These are phyloP conservation scores for Casuarina equisetifolia DNA, from an alignment of 306 rosid species.

Conservation along the genomic window DNA sequence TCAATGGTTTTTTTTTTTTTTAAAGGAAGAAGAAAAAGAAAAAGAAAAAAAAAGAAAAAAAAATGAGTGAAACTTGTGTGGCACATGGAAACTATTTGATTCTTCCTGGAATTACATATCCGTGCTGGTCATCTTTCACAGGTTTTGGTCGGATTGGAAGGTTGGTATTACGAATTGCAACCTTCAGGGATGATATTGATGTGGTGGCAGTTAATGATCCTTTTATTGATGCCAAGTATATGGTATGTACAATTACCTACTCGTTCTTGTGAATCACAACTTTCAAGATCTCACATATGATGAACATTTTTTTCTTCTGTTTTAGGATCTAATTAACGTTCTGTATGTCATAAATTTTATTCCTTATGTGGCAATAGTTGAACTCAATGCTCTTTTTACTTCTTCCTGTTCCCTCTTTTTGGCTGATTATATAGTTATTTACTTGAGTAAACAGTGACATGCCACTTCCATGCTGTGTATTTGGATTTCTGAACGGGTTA, in stretches of 20 bases:
- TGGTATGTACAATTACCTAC: conserved; percentile 49
- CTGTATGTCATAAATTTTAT: neutral
- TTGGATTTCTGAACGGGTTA: neutral
- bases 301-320: neutral
- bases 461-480: neutral
- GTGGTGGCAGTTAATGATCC: conserved; percentile 95
- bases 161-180: conserved; percentile 85
- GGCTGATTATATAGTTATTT: neutral
- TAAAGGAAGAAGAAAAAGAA: no score
- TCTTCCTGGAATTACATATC: neutral
- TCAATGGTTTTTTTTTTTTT: neutral
- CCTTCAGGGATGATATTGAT: conserved; percentile 82
- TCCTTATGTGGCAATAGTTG: neutral
- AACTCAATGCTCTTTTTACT: neutral
- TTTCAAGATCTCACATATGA: neutral
- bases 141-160: conserved; percentile 99
- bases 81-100: neutral
- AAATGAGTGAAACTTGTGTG: neutral
- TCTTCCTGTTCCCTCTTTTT: neutral
- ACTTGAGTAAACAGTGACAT: neutral
- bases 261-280: neutral
- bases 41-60: neutral
- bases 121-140: conserved; percentile 36
- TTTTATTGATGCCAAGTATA: conserved; percentile 83
- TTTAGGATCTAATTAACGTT: neutral